Conservation (phyloP, 805 yeast species). For the Lipomyces spencermartinsiae region DNA sequence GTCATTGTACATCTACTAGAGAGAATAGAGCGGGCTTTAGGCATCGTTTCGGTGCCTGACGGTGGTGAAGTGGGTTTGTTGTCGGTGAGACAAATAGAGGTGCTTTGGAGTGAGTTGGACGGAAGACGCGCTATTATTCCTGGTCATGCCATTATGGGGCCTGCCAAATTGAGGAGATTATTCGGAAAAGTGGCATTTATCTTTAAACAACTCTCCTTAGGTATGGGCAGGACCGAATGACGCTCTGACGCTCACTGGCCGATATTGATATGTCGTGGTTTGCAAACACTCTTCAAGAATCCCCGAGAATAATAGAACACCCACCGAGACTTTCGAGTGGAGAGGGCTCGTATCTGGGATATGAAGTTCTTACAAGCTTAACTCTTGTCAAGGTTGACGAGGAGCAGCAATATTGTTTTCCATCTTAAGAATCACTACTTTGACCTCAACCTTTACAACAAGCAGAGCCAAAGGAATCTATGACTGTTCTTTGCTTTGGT, state of each 20-base stretch:
- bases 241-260: no score
- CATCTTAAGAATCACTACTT: no score
- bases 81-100: background rate
- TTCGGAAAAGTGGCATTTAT: background rate
- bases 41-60: background rate
- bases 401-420: no score
- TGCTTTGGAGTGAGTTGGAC: conserved; percentile 5
- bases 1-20: conserved; percentile 3
- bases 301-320: no score
- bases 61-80: conserved; percentile 5
- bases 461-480: background rate
- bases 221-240: no score
- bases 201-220: background rate
- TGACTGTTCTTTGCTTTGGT: no score
- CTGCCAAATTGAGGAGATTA: background rate
- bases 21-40: conserved; percentile 6
- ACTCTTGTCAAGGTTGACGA: no score
- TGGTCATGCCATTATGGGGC: conserved; percentile 5
- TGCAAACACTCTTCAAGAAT: no score
- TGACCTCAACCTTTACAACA: background rate
- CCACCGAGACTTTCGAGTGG: no score
- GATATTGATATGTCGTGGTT: no score
- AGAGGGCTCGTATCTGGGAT: no score
- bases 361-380: no score
- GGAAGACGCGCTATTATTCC: background rate